Evolutionary conservation across 805 yeast species (phyloP), one percentile per base, ranked within the genome.

Genomic region (Myxozyma monticola): DNA sequence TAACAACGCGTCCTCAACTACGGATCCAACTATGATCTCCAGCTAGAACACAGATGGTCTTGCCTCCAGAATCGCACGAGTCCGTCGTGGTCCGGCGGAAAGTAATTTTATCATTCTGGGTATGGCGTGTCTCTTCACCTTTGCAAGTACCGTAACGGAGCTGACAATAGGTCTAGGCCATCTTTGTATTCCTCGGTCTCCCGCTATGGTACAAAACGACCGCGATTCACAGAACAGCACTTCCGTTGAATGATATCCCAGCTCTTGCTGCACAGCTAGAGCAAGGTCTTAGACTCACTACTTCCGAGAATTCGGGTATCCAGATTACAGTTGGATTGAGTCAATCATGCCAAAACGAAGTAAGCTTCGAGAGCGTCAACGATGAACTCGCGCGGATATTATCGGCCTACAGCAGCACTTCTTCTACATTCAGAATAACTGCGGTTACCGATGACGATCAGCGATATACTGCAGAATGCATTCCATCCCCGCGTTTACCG

Each of bases 181-280:
- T 68, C 7, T 60, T 71, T 10, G 47, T 64, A 4, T 39, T 68
- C 1, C 54, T 80, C 18, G 88, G 85, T 1, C 60, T 75, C 4
- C 89, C 90, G 4, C 62, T 81, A 47, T 84, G 85, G 80, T 60
- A 69, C 30, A 51, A 60, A 22, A 83, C 91, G 17, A 83, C 91
- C 3, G 68, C 79, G 2, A 77, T 83, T 17, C 75, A 80, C 60
- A 70, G 89, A 46, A 85, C 88, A 1, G 74, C 74, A 33, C 70
- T 85, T 33, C 87, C 87, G 14, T 61, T 70, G 10, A 68, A 66
- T 1, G 69, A 70, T 37, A 72, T 83, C 40, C 62, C 69, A 57
- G 49, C 55, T 17, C 60, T 67, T 58, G 64, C 69, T 46, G 21
- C 54, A 41, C 45, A 62, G 49, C 56, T 76, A 20, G 52, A 59